These are phyloP conservation scores for Monosporascus ibericus DNA, from an alignment of 2,329 filamentous ascomycete species.

Conservation along the genomic window DNA sequence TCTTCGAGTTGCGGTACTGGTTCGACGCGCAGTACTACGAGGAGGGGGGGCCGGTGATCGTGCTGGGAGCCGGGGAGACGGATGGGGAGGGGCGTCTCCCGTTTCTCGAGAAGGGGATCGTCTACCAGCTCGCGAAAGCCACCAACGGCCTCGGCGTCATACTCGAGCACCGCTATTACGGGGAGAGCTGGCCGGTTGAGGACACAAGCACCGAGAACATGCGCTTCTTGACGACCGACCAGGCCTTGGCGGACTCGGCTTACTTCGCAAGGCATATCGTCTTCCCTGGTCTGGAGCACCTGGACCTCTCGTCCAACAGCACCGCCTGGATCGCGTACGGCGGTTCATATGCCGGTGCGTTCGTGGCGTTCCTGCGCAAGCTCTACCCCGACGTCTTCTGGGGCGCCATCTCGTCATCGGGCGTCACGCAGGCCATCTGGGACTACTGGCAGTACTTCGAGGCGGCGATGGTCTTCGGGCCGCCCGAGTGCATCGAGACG, in stretches of 20 bases:
- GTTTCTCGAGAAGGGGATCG: not conserved
- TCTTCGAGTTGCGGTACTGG: constrained; percentile 15
- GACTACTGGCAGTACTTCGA: constrained; percentile 66
- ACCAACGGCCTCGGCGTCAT: constrained; percentile 32
- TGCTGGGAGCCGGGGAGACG: not conserved
- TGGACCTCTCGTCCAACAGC: constrained; percentile 32
- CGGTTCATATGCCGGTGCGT: constrained; percentile 23
- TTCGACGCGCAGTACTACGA: constrained; percentile 18
- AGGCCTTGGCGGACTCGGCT: constrained; percentile 46
- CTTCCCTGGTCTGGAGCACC: constrained; percentile 34
- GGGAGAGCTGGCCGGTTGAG: constrained; percentile 41
- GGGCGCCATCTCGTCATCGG: constrained; percentile 43
- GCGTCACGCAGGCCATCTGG: constrained; percentile 52
- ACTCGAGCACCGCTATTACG: constrained; percentile 46
- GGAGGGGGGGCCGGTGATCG: constrained; percentile 13
- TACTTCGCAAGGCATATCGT: constrained; percentile 43
- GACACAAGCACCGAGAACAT: constrained; percentile 42
- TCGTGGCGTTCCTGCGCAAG: constrained; percentile 36
- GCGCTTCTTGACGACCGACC: constrained; percentile 43
- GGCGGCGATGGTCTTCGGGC: constrained; percentile 42
- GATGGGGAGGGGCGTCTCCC: not conserved
- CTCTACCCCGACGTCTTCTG: constrained; percentile 38
- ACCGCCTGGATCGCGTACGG: constrained; percentile 32
- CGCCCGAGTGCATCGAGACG: constrained; percentile 55
- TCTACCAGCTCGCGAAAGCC: not conserved